These are phyloP conservation scores for Magnaporthiopsis incrustans DNA, from an alignment of 2,329 filamentous ascomycete species.

Conservation along the genomic window DNA sequence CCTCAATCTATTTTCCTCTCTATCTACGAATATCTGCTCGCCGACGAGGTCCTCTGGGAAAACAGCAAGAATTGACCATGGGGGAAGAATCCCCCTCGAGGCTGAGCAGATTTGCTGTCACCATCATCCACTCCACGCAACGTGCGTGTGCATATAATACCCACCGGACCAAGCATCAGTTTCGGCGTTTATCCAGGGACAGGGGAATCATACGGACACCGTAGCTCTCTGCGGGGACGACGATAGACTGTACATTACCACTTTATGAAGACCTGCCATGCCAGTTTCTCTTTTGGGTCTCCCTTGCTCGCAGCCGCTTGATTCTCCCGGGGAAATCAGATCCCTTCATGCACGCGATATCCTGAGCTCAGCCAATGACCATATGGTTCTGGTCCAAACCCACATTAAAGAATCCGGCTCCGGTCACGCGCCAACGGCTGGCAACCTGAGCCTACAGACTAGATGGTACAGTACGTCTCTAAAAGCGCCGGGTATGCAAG, in stretches of 20 bases:
- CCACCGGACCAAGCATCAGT: neutral
- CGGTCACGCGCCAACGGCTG: neutral
- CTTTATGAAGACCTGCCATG: neutral
- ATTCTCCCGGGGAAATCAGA: neutral
- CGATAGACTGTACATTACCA: neutral
- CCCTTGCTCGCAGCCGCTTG: no score
- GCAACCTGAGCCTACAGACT: neutral
- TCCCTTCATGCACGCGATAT: no score
- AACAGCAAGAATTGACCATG: neutral
- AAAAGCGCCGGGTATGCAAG: neutral
- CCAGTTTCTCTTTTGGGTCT: neutral
- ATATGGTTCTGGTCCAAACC: neutral
- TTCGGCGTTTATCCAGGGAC: neutral
- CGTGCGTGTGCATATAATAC: neutral
- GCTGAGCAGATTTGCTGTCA: neutral
- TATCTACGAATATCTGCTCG: neutral
- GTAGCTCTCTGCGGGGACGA: neutral
- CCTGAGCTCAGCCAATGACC: neutral
- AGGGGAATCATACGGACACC: neutral
- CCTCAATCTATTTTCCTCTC: neutral
- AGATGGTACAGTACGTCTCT: neutral
- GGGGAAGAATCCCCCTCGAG: neutral
- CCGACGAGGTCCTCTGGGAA: neutral
- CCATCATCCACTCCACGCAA: neutral
- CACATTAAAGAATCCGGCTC: neutral